These are phyloP conservation scores for Chlamydomonas sp. DNA, from an alignment of 139 green algal genomes.

Conservation along the genomic window DNA sequence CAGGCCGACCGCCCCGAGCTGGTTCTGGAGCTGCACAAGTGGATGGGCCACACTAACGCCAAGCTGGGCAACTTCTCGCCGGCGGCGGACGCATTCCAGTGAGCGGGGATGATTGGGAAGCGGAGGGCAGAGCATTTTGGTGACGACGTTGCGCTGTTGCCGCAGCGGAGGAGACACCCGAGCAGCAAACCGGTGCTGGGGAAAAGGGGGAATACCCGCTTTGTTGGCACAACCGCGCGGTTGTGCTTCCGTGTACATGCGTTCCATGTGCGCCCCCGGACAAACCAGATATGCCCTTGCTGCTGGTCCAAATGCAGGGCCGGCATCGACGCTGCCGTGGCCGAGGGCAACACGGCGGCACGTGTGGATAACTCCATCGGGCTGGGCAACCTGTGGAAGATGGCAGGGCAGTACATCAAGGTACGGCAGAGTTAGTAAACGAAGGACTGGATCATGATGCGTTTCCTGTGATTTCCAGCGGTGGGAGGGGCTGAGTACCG, in stretches of 20 bases:
- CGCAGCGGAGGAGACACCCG: too few relatives aligned
- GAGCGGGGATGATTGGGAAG: too few relatives aligned
- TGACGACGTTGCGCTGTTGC: too few relatives aligned
- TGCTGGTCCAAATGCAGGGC: background rate
- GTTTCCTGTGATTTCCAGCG: background rate
- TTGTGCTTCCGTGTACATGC: too few relatives aligned
- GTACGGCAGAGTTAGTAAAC: background rate
- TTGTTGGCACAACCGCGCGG: too few relatives aligned
- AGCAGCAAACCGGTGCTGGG: too few relatives aligned
- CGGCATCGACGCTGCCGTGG: conserved; percentile 13
- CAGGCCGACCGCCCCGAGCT: too few relatives aligned
- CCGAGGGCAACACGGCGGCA: background rate
- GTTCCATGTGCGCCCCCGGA: too few relatives aligned
- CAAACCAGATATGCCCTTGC: too few relatives aligned
- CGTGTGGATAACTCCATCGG: conserved; percentile 29
- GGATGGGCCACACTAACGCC: conserved; percentile 31
- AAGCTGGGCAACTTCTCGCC: conserved; percentile 26
- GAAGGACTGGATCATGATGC: background rate
- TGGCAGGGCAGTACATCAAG: conserved; percentile 2
- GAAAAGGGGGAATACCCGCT: too few relatives aligned
- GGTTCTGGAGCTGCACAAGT: conserved; percentile 25
- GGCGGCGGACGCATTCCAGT: conserved; percentile 15
- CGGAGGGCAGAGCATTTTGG: too few relatives aligned
- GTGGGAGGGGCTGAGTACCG: too few relatives aligned
- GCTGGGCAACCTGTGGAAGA: conserved; percentile 37